Conservation (phyloP, 495 filamentous ascomycete species). For the Daldinia childiae region DNA sequence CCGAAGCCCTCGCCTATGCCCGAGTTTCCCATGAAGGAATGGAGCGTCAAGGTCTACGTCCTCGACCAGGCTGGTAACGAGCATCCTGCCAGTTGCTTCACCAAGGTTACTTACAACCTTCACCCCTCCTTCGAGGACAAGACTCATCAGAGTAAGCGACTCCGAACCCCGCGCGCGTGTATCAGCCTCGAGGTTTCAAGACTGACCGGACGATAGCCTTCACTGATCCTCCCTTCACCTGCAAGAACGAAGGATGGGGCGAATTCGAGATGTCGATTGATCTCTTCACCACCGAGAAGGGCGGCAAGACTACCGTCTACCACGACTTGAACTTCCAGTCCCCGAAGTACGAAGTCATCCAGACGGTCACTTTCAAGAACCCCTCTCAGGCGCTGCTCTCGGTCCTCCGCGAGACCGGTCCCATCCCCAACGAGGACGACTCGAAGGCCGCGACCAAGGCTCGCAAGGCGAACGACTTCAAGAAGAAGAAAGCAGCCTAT, state of each 20-base stretch:
- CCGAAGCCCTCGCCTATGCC: constrained; percentile 78
- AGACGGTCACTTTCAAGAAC: constrained; percentile 87
- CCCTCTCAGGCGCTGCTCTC: constrained; percentile 83
- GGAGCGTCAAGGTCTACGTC: constrained; percentile 72
- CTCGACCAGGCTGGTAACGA: constrained; percentile 70
- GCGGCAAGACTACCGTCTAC: constrained; percentile 77
- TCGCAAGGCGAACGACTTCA: constrained; percentile 71
- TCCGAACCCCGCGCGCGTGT: neutral
- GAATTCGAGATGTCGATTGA: constrained; percentile 97
- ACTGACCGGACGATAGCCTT: constrained; percentile 63
- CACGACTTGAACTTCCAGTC: constrained; percentile 95
- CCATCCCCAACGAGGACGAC: constrained; percentile 78
- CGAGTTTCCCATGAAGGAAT: constrained; percentile 88
- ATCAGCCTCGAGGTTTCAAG: neutral
- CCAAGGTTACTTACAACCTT: constrained; percentile 89
- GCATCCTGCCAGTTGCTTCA: constrained; percentile 82
- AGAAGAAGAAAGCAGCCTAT: constrained; percentile 83
- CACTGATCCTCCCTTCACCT: constrained; percentile 85
- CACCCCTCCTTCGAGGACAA: constrained; percentile 88
- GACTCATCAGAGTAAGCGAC: constrained; percentile 79
- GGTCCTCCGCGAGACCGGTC: constrained; percentile 79
- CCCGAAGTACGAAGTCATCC: constrained; percentile 82
- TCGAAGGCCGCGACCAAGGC: constrained; percentile 60
- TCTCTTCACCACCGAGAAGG: constrained; percentile 81
- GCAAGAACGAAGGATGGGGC: constrained; percentile 95